Evolutionary conservation across 225 moss, liverwort and hornwort genomes (phyloP).

Genomic region (Sphagnum contortum): DNA sequence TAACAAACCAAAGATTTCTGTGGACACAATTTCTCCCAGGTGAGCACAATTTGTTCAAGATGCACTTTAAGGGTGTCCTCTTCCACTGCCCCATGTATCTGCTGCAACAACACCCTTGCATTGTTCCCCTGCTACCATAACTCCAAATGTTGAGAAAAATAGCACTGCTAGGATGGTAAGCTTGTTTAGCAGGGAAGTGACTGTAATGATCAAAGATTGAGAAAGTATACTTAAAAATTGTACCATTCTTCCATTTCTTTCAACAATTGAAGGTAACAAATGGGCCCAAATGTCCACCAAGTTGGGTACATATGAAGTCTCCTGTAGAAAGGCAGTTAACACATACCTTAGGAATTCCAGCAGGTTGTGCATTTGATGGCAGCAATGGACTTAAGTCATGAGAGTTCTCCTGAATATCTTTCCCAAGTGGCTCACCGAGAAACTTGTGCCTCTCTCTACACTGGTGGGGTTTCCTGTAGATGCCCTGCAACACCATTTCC

Average conservation of each 20-base stretch:
- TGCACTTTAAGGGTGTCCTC: conserved; percentile 67
- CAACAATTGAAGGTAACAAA: no score
- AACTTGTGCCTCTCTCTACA: conserved; percentile 68
- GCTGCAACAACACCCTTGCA: conserved; percentile 38
- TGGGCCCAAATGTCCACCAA: no score
- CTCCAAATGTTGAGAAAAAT: no score
- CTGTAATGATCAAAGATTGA: no score
- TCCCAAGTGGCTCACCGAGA: conserved; percentile 44
- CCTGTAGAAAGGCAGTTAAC: no score
- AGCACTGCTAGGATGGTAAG: no score
- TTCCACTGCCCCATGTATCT: conserved; percentile 58
- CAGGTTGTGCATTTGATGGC: conserved; percentile 22
- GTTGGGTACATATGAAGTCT: no score
- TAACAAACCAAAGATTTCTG: conserved; percentile 41
- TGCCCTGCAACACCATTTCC: no score
- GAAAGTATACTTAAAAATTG: no score
- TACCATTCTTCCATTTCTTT: no score
- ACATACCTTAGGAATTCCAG: no score
- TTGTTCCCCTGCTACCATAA: conserved; percentile 44
- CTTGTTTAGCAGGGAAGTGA: no score
- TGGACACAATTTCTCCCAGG: conserved; percentile 31
- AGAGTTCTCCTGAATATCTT: conserved; percentile 56
- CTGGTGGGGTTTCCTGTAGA: conserved; percentile 69
- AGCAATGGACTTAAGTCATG: conserved; percentile 52
- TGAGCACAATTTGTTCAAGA: conserved; percentile 65